phyloP scores from a whole-genome alignment of 768 basidiomycete species.

The Boletus eberwhitei region DNA sequence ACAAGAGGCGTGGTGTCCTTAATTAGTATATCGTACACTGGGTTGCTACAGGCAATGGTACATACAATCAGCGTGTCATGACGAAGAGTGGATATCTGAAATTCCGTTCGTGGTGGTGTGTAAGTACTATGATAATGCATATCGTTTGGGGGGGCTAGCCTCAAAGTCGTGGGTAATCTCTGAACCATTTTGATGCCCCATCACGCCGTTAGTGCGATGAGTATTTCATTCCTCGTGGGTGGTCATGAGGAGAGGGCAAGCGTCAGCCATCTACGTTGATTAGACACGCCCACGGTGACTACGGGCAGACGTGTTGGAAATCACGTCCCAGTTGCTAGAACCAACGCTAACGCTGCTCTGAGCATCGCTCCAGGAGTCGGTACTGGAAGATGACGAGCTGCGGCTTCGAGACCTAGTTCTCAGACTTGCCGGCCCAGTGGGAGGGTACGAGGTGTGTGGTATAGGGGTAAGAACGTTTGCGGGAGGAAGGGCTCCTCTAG shows the following conservation, averaged over 20 bases:
- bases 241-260: not conserved
- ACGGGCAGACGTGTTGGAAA: slow-evolving; percentile 15
- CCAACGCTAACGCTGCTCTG: slow-evolving; percentile 12
- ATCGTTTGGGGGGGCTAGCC: not conserved
- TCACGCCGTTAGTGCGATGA: not conserved
- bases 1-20: not conserved
- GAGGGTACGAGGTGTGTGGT: not conserved
- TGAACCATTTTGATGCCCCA: not conserved
- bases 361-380: slow-evolving; percentile 30
- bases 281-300: not conserved
- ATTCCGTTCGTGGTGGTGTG: not conserved
- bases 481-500: not conserved
- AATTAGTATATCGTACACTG: not conserved
- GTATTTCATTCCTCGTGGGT: not conserved
- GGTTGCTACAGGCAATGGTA: not conserved
- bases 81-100: not conserved
- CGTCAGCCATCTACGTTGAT: not conserved
- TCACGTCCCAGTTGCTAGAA: slow-evolving; percentile 25
- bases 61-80: slow-evolving; percentile 3
- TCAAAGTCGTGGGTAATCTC: not conserved
- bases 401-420: slow-evolving; percentile 8
- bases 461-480: not conserved
- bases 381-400: slow-evolving; percentile 13
- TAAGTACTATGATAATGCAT: not conserved
- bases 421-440: not conserved